A percentile compares a stretch with the other conserved stretches of the same genome.
Evolutionary conservation across 257 asterid genomes (phyloP).

Genomic region (Galeopsis tetrahit): DNA sequence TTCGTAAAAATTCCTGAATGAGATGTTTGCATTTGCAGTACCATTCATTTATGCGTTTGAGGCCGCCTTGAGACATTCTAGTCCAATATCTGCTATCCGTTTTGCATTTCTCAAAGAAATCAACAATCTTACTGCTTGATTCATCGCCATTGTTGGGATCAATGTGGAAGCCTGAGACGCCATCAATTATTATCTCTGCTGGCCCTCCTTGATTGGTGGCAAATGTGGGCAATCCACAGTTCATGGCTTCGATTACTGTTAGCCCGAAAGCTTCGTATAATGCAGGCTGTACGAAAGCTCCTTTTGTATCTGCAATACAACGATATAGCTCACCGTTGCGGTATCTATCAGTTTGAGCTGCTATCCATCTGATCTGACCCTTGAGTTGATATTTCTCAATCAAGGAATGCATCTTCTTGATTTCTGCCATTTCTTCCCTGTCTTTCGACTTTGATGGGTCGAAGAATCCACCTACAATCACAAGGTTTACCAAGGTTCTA

Average conservation of each 20-base stretch:
- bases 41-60: conserved; percentile 78
- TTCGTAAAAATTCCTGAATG: neutral
- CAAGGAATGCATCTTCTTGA: conserved; percentile 78
- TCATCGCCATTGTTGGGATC: conserved; percentile 74
- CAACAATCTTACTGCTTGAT: conserved; percentile 65
- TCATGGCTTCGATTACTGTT: conserved; percentile 89
- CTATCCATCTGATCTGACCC: conserved; percentile 92
- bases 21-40: conserved; percentile 26
- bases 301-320: conserved; percentile 78
- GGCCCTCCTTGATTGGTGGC: conserved; percentile 96
- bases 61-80: conserved; percentile 61
- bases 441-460: conserved; percentile 82
- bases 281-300: conserved; percentile 92
- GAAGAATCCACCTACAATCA: conserved; percentile 79
- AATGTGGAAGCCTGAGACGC: conserved; percentile 80
- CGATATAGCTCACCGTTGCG: conserved; percentile 81
- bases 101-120: conserved; percentile 74
- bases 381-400: conserved; percentile 66
- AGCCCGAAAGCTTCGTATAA: conserved; percentile 88
- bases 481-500: conserved; percentile 68
- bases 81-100: conserved; percentile 64
- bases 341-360: conserved; percentile 82
- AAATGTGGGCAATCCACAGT: conserved; percentile 85
- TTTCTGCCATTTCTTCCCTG: conserved; percentile 86
- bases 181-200: conserved; percentile 82